A percentile compares a stretch with the other conserved stretches of the same genome.
These are phyloP conservation scores for Heliosperma pusillum DNA, from an alignment of 148 eudicot genomes.

Conservation along the genomic window DNA sequence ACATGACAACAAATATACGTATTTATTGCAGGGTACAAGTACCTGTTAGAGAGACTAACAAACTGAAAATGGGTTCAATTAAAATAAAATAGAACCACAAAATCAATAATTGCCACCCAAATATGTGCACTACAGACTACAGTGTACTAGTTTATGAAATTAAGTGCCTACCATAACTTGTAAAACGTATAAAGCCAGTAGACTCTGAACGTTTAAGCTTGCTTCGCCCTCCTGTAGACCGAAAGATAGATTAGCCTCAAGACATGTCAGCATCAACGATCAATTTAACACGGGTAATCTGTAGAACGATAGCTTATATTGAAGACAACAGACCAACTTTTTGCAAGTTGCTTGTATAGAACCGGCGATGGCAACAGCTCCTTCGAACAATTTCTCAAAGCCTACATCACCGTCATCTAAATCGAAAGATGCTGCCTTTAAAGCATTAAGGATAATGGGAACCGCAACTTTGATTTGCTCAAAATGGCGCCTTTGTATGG, in stretches of 20 bases:
- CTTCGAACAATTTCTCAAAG: constrained; percentile 46
- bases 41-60: constrained; percentile 3
- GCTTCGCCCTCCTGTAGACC: constrained; percentile 55
- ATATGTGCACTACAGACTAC: constrained; percentile 8
- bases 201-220: constrained; percentile 48
- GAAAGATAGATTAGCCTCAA: constrained; percentile 15
- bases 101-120: neutral
- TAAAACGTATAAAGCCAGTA: constrained; percentile 70
- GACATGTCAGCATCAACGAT: constrained; percentile 10
- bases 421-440: constrained; percentile 47
- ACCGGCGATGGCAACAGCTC: constrained; percentile 48
- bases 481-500: constrained; percentile 67
- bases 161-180: constrained; percentile 57
- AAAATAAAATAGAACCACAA: no score
- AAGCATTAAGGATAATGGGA: constrained; percentile 60
- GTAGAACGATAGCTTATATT: neutral
- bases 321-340: constrained; percentile 62
- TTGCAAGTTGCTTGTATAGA: constrained; percentile 54
- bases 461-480: constrained; percentile 69
- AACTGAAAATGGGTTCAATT: neutral
- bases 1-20: neutral
- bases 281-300: constrained; percentile 4
- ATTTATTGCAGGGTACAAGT: neutral
- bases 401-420: constrained; percentile 47
- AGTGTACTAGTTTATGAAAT: constrained; percentile 12